phyloP scores from a whole-genome alignment of 192 early-diverging fungal species.

The Entomortierella parvispora region DNA sequence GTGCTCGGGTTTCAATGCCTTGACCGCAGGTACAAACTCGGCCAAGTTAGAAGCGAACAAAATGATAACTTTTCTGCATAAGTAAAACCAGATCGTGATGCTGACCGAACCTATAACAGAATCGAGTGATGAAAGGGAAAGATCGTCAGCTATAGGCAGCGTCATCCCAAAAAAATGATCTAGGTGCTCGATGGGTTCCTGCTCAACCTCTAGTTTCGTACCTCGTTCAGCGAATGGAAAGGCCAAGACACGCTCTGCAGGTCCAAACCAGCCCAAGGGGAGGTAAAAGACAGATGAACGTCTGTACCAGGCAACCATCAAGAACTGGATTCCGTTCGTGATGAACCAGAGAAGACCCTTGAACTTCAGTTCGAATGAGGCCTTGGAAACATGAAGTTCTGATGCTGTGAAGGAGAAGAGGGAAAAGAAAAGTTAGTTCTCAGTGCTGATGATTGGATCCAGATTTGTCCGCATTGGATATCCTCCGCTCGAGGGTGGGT shows the following conservation, averaged over 20 bases:
- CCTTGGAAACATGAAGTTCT: constrained; percentile 71
- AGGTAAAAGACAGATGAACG: constrained; percentile 79
- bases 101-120: constrained; percentile 72
- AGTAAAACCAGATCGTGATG: constrained; percentile 79
- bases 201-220: constrained; percentile 4
- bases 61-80: constrained; percentile 71
- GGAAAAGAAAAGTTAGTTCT: constrained; percentile 3
- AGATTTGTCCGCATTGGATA: no score
- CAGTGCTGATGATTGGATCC: background rate
- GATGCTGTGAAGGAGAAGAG: constrained; percentile 39
- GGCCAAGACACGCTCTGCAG: constrained; percentile 70
- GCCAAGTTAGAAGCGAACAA: constrained; percentile 49
- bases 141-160: constrained; percentile 4
- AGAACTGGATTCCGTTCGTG: constrained; percentile 68
- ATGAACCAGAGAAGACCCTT: constrained; percentile 73
- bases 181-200: no score
- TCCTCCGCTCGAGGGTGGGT: no score
- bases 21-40: constrained; percentile 38
- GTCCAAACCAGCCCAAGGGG: constrained; percentile 83
- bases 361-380: constrained; percentile 83
- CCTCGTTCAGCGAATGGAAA: constrained; percentile 79
- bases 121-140: background rate
- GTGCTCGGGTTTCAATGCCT: constrained; percentile 22
- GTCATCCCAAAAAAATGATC: no score
- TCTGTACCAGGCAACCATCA: constrained; percentile 75